Conservation (phyloP, 805 yeast genomes). For the Candida quercuum region DNA sequence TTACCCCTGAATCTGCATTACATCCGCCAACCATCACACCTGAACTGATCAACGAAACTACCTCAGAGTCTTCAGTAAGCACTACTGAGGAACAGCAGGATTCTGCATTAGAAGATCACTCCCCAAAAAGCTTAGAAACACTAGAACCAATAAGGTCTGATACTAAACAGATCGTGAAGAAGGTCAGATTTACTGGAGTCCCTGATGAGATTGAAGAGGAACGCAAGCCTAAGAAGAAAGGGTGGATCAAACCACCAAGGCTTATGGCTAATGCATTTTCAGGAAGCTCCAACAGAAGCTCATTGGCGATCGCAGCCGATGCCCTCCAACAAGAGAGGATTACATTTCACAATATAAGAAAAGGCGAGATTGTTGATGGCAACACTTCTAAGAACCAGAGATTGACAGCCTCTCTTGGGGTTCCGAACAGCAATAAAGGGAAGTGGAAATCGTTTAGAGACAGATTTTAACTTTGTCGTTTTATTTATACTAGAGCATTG, state of each 20-base stretch:
- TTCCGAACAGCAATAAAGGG: background rate
- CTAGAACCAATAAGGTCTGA: constrained; percentile 4
- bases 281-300: constrained; percentile 3
- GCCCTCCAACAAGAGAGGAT: constrained; percentile 21
- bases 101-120: background rate
- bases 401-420: background rate
- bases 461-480: background rate
- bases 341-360: constrained; percentile 18
- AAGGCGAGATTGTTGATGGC: constrained; percentile 8
- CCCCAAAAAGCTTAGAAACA: background rate
- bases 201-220: constrained; percentile 19
- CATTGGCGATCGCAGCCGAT: constrained; percentile 18
- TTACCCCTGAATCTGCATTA: background rate
- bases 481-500: no score
- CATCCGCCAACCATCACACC: constrained; percentile 3
- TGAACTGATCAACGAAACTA: constrained; percentile 6
- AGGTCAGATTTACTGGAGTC: constrained; percentile 24
- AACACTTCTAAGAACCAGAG: background rate
- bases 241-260: constrained; percentile 20
- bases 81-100: constrained; percentile 1
- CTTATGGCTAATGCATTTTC: constrained; percentile 3
- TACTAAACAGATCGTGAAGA: constrained; percentile 18
- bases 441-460: constrained; percentile 1
- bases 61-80: constrained; percentile 9
- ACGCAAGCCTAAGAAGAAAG: constrained; percentile 16